Evolutionary conservation across 495 filamentous ascomycete genomes (phyloP).

Genomic region (Penicillium maclennaniae): DNA sequence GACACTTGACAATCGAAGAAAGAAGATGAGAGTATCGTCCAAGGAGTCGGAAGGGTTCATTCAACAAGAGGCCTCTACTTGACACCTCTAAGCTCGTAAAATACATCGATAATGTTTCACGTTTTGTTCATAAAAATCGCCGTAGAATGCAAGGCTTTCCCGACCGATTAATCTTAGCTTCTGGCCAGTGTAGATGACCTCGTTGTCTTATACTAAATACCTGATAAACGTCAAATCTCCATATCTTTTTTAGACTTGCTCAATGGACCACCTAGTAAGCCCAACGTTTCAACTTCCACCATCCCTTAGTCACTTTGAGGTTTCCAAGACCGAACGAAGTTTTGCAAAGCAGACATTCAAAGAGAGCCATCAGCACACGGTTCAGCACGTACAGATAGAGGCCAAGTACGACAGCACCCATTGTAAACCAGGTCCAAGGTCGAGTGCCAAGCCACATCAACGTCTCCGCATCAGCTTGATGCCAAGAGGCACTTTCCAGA

Average conservation of each 20-base stretch:
- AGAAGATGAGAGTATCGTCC: neutral
- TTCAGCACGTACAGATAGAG: neutral
- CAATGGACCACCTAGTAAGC: neutral
- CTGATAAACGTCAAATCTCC: neutral
- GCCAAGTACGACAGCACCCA: neutral
- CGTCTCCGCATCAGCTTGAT: neutral
- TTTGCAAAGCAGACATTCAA: neutral
- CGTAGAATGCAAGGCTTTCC: no score
- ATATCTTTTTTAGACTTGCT: neutral
- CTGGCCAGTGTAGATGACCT: no score
- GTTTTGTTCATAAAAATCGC: no score
- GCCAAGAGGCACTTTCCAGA: neutral
- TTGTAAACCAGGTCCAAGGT: neutral
- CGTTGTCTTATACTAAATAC: no score
- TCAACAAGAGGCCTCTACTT: no score
- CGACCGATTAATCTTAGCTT: no score
- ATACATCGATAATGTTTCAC: no score
- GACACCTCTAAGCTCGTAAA: no score
- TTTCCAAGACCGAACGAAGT: neutral
- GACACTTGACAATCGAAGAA: neutral
- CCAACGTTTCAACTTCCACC: neutral
- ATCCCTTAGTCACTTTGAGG: neutral
- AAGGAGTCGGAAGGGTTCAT: neutral
- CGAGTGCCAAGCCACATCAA: neutral
- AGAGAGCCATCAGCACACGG: neutral